Evolutionary conservation across 352 stramenopile genomes (phyloP).

Genomic region (Pythium vanterpoolii): DNA sequence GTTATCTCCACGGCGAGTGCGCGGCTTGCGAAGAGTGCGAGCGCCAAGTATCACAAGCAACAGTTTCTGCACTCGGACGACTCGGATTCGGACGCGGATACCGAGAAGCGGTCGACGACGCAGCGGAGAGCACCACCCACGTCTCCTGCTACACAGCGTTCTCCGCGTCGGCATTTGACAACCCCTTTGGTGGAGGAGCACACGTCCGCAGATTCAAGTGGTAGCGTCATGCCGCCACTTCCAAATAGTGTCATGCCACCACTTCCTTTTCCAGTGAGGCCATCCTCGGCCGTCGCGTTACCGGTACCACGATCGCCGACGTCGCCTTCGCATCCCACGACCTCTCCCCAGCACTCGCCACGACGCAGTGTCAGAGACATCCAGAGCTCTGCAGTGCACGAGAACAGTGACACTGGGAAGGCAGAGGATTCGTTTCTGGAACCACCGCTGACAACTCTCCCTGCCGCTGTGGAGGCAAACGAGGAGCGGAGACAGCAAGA

Average conservation of each 20-base stretch:
- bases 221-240: background rate
- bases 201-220: background rate
- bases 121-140: background rate
- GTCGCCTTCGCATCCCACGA: background rate
- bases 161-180: slow-evolving; percentile 5
- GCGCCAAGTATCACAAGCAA: slow-evolving; percentile 62
- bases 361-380: slow-evolving; percentile 9
- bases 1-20: slow-evolving; percentile 39
- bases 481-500: background rate
- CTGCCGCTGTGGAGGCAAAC: background rate
- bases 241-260: background rate
- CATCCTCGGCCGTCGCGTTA: background rate
- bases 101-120: background rate
- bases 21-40: slow-evolving; percentile 24
- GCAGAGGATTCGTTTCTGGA: background rate
- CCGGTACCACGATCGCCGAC: background rate
- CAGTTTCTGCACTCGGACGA: slow-evolving; percentile 64
- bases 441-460: background rate
- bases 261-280: background rate
- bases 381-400: background rate
- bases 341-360: slow-evolving; percentile 6
- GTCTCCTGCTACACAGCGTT: background rate
- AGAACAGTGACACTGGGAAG: background rate
- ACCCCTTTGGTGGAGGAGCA: background rate
- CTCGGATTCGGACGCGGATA: slow-evolving; percentile 15